Conservation (phyloP, 768 basidiomycete species). For the Kwoniella heveanensis region DNA sequence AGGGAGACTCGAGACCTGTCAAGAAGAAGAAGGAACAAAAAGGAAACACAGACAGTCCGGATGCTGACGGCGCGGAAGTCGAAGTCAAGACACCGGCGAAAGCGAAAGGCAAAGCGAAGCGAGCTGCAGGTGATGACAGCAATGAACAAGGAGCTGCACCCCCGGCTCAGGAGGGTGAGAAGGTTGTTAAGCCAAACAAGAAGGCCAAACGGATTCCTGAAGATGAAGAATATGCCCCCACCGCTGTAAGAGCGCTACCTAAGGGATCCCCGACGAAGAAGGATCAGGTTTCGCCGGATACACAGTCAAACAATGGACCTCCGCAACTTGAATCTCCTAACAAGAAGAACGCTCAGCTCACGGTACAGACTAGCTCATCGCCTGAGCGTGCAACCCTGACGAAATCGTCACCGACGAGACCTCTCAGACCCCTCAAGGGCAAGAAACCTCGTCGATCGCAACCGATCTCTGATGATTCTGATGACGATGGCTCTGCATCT, state of each 20-base stretch:
- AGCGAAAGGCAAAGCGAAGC: not conserved
- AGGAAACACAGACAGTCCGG: not conserved
- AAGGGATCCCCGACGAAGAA: not conserved
- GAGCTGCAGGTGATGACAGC: not conserved
- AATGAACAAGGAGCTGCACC: not conserved
- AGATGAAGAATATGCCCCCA: not conserved
- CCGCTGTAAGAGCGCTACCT: not conserved
- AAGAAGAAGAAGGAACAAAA: constrained; percentile 2
- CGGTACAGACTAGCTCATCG: not conserved
- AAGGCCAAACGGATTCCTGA: constrained; percentile 2
- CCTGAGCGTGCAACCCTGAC: not conserved
- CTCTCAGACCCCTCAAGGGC: constrained; percentile 1
- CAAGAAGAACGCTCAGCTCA: not conserved
- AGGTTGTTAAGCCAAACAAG: constrained; percentile 10
- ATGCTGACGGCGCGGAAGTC: not conserved
- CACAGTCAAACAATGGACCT: too few relatives aligned
- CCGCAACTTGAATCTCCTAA: not conserved
- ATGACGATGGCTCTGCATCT: not conserved
- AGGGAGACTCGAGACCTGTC: constrained; percentile 2
- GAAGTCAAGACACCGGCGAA: not conserved
- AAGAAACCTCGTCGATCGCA: constrained; percentile 15
- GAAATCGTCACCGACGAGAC: not conserved
- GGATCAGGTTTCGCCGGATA: not conserved
- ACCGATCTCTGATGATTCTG: not conserved
- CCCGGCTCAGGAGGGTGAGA: constrained; percentile 1